These are phyloP conservation scores for Quercus glauca DNA, from an alignment of 306 rosid species.

Conservation along the genomic window DNA sequence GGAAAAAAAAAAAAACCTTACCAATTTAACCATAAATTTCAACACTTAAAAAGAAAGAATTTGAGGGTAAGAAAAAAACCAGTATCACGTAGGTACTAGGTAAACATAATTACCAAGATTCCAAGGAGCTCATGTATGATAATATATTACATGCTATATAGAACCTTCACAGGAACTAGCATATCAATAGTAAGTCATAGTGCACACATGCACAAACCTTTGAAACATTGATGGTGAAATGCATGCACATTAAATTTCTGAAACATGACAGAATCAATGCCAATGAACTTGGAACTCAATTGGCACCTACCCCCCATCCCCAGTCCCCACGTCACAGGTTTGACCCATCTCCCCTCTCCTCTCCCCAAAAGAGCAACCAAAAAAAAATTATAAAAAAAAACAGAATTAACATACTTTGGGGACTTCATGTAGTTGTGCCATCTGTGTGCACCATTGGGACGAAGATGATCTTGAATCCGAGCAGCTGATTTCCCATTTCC, in stretches of 20 bases:
- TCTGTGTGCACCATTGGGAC: constrained; percentile 98
- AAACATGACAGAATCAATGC: constrained; percentile 3
- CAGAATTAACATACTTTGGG: constrained; percentile 55
- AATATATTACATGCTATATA: not conserved
- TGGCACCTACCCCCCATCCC: too few relatives aligned
- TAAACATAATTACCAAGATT: not conserved
- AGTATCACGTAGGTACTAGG: not conserved
- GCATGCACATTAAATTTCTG: constrained; percentile 20
- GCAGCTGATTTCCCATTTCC: constrained; percentile 99
- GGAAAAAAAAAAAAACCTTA: not conserved
- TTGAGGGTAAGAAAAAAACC: constrained; percentile 2
- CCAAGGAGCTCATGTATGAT: not conserved
- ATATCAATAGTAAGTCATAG: not conserved
- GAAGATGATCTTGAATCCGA: constrained; percentile 92
- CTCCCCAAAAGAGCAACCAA: too few relatives aligned
- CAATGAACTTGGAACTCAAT: too few relatives aligned
- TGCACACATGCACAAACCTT: not conserved
- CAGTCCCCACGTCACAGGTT: too few relatives aligned
- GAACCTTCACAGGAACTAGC: not conserved
- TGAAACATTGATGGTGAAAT: not conserved
- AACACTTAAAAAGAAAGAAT: constrained; percentile 2
- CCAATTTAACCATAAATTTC: not conserved
- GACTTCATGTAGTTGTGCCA: constrained; percentile 98
- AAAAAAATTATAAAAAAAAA: too few relatives aligned
- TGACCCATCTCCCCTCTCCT: too few relatives aligned